phyloP scores from a whole-genome alignment of 2,329 filamentous ascomycete genomes.

The Alternaria triticimaculans region DNA sequence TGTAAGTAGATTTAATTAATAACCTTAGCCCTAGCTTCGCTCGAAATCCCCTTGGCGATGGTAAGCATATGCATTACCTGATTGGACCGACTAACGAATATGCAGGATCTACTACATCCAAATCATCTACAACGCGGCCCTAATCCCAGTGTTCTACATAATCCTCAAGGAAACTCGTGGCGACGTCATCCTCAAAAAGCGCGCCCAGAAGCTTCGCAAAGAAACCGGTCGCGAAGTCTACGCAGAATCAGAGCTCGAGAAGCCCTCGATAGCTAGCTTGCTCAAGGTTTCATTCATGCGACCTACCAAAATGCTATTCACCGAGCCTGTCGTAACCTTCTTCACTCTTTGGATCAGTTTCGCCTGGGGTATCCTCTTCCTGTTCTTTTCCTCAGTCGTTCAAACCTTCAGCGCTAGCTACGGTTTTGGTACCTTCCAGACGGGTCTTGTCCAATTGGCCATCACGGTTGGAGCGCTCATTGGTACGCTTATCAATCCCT shows the following conservation, averaged over 20 bases:
- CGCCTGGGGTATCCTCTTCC: slow-evolving; percentile 53
- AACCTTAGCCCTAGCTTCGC: too few relatives aligned
- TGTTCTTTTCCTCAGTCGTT: slow-evolving; percentile 52
- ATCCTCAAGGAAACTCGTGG: slow-evolving; percentile 52
- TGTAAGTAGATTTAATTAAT: too few relatives aligned
- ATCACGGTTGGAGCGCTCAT: slow-evolving; percentile 53
- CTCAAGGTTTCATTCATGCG: slow-evolving; percentile 52
- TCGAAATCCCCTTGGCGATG: slow-evolving; percentile 49
- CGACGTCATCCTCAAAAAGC: slow-evolving; percentile 51
- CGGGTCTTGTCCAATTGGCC: slow-evolving; percentile 51
- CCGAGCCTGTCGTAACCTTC: slow-evolving; percentile 52
- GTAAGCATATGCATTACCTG: slow-evolving; percentile 24
- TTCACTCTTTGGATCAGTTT: slow-evolving; percentile 56
- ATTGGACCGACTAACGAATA: neutral
- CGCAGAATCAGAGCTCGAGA: slow-evolving; percentile 37
- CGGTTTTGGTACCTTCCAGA: slow-evolving; percentile 42
- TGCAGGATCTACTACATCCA: slow-evolving; percentile 55
- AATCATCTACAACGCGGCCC: slow-evolving; percentile 52
- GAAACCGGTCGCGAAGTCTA: slow-evolving; percentile 43
- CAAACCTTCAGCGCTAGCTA: slow-evolving; percentile 51
- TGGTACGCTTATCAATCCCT: slow-evolving; percentile 50
- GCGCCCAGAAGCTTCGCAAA: slow-evolving; percentile 49
- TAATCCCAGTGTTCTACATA: slow-evolving; percentile 52
- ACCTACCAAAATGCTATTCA: slow-evolving; percentile 50
- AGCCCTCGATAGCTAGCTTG: slow-evolving; percentile 21